These are phyloP conservation scores for Saccharomyces hybrid DNA, from an alignment of 1,139 yeast species.

Conservation along the genomic window DNA sequence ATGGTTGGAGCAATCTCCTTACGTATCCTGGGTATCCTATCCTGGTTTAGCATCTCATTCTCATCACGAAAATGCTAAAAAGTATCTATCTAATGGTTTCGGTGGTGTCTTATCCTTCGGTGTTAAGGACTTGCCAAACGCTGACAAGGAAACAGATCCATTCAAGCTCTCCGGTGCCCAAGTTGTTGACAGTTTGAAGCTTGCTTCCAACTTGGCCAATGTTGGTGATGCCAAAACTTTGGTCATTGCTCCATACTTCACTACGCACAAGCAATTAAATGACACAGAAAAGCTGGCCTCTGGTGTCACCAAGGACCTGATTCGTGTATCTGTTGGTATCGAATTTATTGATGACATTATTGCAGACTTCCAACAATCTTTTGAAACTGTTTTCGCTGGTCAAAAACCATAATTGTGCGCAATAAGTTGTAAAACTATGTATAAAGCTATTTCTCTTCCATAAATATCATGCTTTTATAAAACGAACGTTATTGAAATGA, in stretches of 20 bases:
- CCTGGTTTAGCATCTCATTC: constrained; percentile 83
- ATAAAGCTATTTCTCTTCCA: neutral
- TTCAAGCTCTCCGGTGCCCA: constrained; percentile 69
- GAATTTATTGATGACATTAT: constrained; percentile 85
- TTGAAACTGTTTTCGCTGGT: constrained; percentile 43
- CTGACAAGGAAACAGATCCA: constrained; percentile 41
- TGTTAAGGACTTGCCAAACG: constrained; percentile 53
- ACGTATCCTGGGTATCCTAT: constrained; percentile 84
- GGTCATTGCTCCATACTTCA: constrained; percentile 90
- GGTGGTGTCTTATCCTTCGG: constrained; percentile 90
- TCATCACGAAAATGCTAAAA: constrained; percentile 73
- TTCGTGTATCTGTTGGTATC: constrained; percentile 84
- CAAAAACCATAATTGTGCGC: constrained; percentile 10
- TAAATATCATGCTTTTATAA: neutral
- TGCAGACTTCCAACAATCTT: constrained; percentile 78
- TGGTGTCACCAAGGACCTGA: constrained; percentile 81
- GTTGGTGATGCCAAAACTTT: constrained; percentile 95
- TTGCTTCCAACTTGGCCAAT: constrained; percentile 89
- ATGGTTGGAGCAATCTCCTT: constrained; percentile 61
- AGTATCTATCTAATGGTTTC: constrained; percentile 66
- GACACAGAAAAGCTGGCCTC: constrained; percentile 73
- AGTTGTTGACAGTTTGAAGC: constrained; percentile 72
- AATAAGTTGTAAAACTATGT: neutral
- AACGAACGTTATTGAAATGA: neutral
- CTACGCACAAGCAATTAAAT: constrained; percentile 86